Base-by-base conservation (phyloP, 345 rosid species). In the Triadica sebifera region DNA sequence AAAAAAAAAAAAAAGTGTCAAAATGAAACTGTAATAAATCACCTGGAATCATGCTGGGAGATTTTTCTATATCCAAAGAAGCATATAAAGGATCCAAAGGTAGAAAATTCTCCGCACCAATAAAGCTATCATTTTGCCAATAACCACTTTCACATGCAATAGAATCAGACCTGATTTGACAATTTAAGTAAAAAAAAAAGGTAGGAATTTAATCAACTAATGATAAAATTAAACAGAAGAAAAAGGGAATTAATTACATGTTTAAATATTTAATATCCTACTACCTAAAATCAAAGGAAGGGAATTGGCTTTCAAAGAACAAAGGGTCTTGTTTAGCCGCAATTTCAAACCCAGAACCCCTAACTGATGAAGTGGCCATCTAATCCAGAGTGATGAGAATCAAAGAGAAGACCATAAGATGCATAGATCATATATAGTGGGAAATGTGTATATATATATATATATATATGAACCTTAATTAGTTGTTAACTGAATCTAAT, bases 41-140 rank as follows among this genome's bases (percentile, higher is more conserved):
- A n/a, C n/a, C n/a, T n/a, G n/a, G n/a, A n/a, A n/a, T n/a, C 5
- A 61, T 43, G 17, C 12, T 53, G 22, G 82, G 72, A 56, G 25
- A 46, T 47, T 77, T 19, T 66, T 75, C 79, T 57, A 79, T 52
- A 75, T 80, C 81, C 46, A 73, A 68, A 1, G 84, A 64, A 49
- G 68, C 12, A 69, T 41, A 25, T 1, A 76, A 60, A 57, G 79
- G 72, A 46, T 73, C 83, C 9, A 17, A 3, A 29, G 20, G 49
- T 25, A 5, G 0, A 8, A 72, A 67, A 20, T 39, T 45, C 19
- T 76, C 76, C 74, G 74, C 63, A 12, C 76, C 79, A 7, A 73
- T n/a, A 50, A 43, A 68, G 72, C 53, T 29, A 29, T 29, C 34
- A 29, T 29, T 29, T 29, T 29, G 34, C 34, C 34, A 29, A 29